Percentiles rank a stretch among this genome's conserved stretches.
Evolutionary conservation across 1,284 basidiomycete genomes (phyloP).

Genomic region (Termitomyces sp.): DNA sequence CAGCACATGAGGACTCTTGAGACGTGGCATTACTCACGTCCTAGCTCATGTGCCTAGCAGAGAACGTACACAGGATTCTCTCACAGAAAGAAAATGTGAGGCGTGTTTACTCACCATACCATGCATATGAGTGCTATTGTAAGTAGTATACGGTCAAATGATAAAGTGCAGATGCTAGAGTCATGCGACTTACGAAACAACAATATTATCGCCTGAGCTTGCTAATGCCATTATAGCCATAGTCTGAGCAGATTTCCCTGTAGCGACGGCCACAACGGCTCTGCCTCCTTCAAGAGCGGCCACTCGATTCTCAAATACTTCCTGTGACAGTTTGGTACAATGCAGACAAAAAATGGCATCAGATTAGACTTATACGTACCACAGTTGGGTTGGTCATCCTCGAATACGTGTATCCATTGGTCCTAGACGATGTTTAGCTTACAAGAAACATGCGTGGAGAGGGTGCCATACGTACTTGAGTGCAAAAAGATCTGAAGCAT

Average conservation of each 20-base stretch:
- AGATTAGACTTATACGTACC: slow-evolving; percentile 28
- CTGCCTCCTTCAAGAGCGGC: slow-evolving; percentile 78
- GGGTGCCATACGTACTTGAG: background rate
- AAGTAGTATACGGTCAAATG: slow-evolving; percentile 21
- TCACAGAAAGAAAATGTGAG: background rate
- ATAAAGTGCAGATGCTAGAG: slow-evolving; percentile 27
- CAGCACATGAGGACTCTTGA: background rate
- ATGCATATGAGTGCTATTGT: slow-evolving; percentile 24
- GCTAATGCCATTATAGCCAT: slow-evolving; percentile 65
- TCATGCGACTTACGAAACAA: slow-evolving; percentile 49
- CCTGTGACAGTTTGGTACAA: slow-evolving; percentile 39
- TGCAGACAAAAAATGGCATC: background rate
- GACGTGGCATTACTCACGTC: background rate
- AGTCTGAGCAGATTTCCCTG: slow-evolving; percentile 77
- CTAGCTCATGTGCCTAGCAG: background rate
- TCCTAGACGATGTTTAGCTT: slow-evolving; percentile 29
- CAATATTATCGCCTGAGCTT: slow-evolving; percentile 68
- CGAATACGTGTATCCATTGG: slow-evolving; percentile 73
- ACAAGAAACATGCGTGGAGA: background rate
- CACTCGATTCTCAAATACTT: slow-evolving; percentile 80
- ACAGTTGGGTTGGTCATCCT: slow-evolving; percentile 83
- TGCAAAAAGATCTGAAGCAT: slow-evolving; percentile 2
- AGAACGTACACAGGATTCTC: background rate
- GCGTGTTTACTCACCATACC: background rate
- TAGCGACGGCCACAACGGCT: slow-evolving; percentile 71